Conservation (phyloP, 306 rosid species). For the Cucumis melo region DNA sequence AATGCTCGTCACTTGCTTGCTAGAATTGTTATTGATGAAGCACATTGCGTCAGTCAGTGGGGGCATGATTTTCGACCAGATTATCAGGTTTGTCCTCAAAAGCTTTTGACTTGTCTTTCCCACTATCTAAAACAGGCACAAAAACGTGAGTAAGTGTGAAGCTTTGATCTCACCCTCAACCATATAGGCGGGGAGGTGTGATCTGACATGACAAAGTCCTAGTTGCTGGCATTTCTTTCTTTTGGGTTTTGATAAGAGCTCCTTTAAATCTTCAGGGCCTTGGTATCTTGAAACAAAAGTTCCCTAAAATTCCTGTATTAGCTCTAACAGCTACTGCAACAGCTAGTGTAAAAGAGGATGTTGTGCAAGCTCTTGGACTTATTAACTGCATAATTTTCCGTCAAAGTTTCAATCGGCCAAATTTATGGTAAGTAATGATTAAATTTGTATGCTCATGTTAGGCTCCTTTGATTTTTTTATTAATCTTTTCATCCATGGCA, state of each 20-base stretch:
- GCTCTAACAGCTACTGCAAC: slow-evolving; percentile 99
- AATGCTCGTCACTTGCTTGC: slow-evolving; percentile 76
- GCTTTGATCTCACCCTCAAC: background rate
- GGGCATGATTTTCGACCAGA: slow-evolving; percentile 99
- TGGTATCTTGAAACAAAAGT: slow-evolving; percentile 92
- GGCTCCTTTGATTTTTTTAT: background rate
- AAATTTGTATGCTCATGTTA: slow-evolving; percentile 4
- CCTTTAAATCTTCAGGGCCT: slow-evolving; percentile 55
- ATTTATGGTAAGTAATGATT: slow-evolving; percentile 44
- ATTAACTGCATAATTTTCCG: slow-evolving; percentile 84
- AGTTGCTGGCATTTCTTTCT: background rate
- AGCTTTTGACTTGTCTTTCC: background rate
- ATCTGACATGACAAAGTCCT: background rate
- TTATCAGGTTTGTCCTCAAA: slow-evolving; percentile 61
- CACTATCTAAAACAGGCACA: background rate
- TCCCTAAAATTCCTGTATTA: slow-evolving; percentile 83
- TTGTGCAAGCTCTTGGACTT: slow-evolving; percentile 95
- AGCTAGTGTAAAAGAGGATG: slow-evolving; percentile 97
- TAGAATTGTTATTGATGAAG: slow-evolving; percentile 95
- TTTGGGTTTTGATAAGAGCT: slow-evolving; percentile 1
- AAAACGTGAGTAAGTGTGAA: background rate
- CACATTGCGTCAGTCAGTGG: slow-evolving; percentile 99
- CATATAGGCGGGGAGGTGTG: slow-evolving; percentile 2
- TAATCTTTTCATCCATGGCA: background rate
- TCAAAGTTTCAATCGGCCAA: slow-evolving; percentile 98